Evolutionary conservation across 2,329 filamentous ascomycete species (phyloP), one percentile per base, ranked within the genome.

Genomic region (Talaromyces sp.): DNA sequence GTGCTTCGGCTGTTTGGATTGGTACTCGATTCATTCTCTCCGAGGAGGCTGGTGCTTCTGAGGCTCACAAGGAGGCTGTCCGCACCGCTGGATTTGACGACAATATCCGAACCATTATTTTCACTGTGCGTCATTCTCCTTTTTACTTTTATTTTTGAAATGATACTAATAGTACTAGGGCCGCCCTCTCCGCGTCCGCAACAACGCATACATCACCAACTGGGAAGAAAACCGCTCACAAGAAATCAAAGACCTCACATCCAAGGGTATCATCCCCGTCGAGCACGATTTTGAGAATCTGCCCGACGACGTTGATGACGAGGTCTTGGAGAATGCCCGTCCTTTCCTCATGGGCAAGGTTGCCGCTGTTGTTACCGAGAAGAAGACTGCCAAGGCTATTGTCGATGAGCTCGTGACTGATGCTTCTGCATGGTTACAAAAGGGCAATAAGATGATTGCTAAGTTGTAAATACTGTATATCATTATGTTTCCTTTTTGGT

Each of bases 281-380:
- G 95, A 98, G 84, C 86, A 92, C 73, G 95, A 99, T 76, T 87
- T 99, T 38, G 95, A 99, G 83, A 91, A 90, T 80, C 80, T 96
- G 74, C 84, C 85, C 25, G 83, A 84, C 69, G 87, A 90, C 58
- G 86, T 91, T 67, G 86, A 91, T 66, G 93, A 97, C 67, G 92
- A 98, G 47, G 87, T 90, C 38, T 88, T 99, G 82, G 95, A 98
- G 78, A 92, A 95, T 76, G 93, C 92, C 74, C 86, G 92, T 66
- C 93, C 93, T 15, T 96, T 88, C 84, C 81, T 97, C 72, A 99
- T 99, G 95, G 95, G 95, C 78, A 96, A 98, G 86, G 94, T 91
- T 67, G 91, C 95, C 43, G 94, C 95, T 31, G 92, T 97, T 36
- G 91, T 95, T 65, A 95, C 94, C 75, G 93, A 98, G 82, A 91